These are phyloP conservation scores for Pythium graminicola DNA, from an alignment of 352 stramenopile genomes.

Conservation along the genomic window DNA sequence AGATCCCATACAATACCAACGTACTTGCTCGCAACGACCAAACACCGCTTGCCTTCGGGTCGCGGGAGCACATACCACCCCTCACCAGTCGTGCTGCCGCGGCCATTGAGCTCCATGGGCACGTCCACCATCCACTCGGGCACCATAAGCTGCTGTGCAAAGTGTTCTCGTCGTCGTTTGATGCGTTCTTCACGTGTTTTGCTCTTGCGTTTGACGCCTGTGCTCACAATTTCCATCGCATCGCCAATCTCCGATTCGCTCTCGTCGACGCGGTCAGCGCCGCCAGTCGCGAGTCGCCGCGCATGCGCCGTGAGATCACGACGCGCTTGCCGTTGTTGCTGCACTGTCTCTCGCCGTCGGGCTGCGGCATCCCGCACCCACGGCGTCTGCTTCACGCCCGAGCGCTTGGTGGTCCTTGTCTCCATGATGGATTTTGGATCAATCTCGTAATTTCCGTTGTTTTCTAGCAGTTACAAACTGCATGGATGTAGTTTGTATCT, in stretches of 20 bases:
- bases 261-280: constrained; percentile 19
- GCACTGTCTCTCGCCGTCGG: constrained; percentile 48
- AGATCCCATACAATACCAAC: constrained; percentile 2
- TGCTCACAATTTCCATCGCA: constrained; percentile 19
- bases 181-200: constrained; percentile 71
- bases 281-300: constrained; percentile 41
- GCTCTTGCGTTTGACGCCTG: constrained; percentile 31
- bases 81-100: constrained; percentile 48
- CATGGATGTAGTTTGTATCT: too few species aligned
- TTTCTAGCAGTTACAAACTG: too few species aligned
- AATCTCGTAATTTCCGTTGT: neutral
- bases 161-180: constrained; percentile 66
- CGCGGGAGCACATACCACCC: constrained; percentile 89
- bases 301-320: constrained; percentile 76
- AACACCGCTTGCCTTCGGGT: constrained; percentile 87
- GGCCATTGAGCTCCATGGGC: constrained; percentile 77
- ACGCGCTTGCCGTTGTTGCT: constrained; percentile 66
- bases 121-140: constrained; percentile 90
- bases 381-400: constrained; percentile 53
- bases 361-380: constrained; percentile 57
- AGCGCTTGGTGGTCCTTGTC: constrained; percentile 29
- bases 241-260: constrained; percentile 8
- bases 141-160: constrained; percentile 75
- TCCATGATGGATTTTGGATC: neutral
- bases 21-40: constrained; percentile 84